Evolutionary conservation across 2,329 filamentous ascomycete species (phyloP).

Genomic region (Penicillium janthinellum): DNA sequence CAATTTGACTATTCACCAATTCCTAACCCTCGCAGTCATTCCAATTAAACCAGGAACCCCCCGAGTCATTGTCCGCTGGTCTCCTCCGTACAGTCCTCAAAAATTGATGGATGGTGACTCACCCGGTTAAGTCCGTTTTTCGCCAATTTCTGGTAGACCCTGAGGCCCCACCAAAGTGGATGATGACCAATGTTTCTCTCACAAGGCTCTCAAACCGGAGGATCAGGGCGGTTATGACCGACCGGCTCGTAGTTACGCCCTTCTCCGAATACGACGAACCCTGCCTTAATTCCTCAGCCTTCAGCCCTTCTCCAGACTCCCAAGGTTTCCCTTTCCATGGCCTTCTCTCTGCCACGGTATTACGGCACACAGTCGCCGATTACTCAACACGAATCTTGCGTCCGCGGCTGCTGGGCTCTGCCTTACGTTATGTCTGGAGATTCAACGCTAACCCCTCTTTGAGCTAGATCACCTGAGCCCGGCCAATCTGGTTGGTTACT

Average conservation of each 20-base stretch:
- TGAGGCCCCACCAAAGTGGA: conserved; percentile 4
- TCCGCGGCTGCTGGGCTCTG: not conserved
- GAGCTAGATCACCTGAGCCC: not conserved
- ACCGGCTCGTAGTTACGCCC: conserved; percentile 6
- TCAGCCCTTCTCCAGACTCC: not conserved
- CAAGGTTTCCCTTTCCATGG: not conserved
- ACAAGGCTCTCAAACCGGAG: not conserved
- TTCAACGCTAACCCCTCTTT: not conserved
- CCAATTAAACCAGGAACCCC: not conserved
- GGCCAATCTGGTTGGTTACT: not conserved
- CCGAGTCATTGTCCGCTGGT: not conserved
- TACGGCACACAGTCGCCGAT: not conserved
- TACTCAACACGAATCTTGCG: not conserved
- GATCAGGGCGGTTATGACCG: not conserved
- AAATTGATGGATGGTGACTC: not conserved
- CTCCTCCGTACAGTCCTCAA: not conserved
- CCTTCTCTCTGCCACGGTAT: not conserved
- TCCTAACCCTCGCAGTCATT: not conserved
- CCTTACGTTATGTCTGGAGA: not conserved
- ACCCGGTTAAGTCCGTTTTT: conserved; percentile 12
- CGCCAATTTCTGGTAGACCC: conserved; percentile 2
- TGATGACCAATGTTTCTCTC: conserved; percentile 10
- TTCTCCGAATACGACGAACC: not conserved
- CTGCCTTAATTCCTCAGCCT: too few species aligned
- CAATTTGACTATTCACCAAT: not conserved